Percentiles rank a stretch among this genome's conserved stretches.
Conservation (phyloP, 495 filamentous ascomycete genomes). For the Mytilinidion resinicola region DNA sequence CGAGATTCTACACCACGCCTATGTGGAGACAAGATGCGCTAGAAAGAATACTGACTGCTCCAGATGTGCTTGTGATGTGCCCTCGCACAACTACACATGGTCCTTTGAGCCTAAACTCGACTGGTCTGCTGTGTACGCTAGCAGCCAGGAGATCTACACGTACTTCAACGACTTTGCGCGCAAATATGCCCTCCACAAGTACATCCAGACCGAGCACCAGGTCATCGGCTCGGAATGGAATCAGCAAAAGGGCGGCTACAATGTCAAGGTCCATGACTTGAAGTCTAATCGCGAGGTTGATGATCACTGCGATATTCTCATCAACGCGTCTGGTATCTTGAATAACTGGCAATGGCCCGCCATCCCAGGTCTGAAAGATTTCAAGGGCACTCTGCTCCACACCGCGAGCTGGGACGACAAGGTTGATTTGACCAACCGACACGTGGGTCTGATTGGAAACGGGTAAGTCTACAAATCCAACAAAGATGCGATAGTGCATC, state of each 20-base stretch:
- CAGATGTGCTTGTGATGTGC: constrained; percentile 40
- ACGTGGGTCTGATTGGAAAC: constrained; percentile 30
- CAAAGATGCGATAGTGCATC: too few species aligned
- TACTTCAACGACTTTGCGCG: constrained; percentile 36
- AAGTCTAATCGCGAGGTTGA: constrained; percentile 19
- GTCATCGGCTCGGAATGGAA: constrained; percentile 33
- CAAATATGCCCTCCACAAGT: constrained; percentile 34
- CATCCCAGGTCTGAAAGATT: constrained; percentile 33
- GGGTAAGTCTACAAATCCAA: constrained; percentile 12
- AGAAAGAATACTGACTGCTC: neutral
- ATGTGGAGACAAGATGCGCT: neutral
- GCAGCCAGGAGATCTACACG: constrained; percentile 29
- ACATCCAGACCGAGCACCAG: constrained; percentile 31
- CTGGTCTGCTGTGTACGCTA: constrained; percentile 38
- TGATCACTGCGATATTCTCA: constrained; percentile 32
- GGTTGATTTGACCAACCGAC: constrained; percentile 24
- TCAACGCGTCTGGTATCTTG: constrained; percentile 33
- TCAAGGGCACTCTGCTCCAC: constrained; percentile 30
- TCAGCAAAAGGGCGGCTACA: constrained; percentile 30
- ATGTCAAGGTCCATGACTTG: constrained; percentile 32
- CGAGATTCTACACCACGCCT: neutral
- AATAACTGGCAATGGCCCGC: constrained; percentile 37
- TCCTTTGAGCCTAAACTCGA: constrained; percentile 40
- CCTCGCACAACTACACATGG: constrained; percentile 37
- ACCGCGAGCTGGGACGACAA: constrained; percentile 33